These are phyloP conservation scores for Microbotryomycetes sp. DNA, from an alignment of 1,284 basidiomycete genomes.

Conservation along the genomic window DNA sequence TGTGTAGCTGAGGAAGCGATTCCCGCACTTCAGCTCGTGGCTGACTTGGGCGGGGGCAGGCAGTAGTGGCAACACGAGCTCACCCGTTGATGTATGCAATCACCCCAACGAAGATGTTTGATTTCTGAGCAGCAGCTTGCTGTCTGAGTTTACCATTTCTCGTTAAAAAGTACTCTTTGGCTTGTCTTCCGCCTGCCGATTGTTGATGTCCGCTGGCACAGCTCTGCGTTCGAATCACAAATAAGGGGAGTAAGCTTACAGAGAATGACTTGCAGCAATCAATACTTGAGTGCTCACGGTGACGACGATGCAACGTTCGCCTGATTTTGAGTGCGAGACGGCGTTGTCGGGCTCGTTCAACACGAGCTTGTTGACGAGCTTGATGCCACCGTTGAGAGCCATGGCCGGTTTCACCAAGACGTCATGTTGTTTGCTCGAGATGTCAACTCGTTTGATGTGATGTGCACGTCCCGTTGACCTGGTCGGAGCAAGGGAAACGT, in stretches of 20 bases:
- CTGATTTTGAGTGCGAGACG: slow-evolving; percentile 19
- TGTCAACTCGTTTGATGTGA: not conserved
- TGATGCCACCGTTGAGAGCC: not conserved
- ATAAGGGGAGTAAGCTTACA: too few species aligned
- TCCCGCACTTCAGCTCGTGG: not conserved
- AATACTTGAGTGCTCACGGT: too few species aligned
- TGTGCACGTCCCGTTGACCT: too few species aligned
- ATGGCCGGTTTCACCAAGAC: slow-evolving; percentile 6
- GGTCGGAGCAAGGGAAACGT: too few species aligned
- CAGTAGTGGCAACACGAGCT: slow-evolving; percentile 5
- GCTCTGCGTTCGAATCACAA: too few species aligned
- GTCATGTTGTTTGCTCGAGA: not conserved
- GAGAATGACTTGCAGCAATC: too few species aligned
- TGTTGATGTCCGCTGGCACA: slow-evolving; percentile 28
- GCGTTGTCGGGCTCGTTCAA: slow-evolving; percentile 14
- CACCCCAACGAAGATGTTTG: slow-evolving; percentile 15
- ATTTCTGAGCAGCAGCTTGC: slow-evolving; percentile 15
- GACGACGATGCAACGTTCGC: slow-evolving; percentile 9
- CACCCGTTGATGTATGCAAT: slow-evolving; percentile 21
- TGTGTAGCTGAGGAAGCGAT: not conserved
- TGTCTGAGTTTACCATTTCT: slow-evolving; percentile 21
- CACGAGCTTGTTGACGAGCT: slow-evolving; percentile 9
- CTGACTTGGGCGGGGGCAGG: not conserved
- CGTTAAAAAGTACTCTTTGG: slow-evolving; percentile 11
- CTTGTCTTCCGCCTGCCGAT: slow-evolving; percentile 14